Percentiles rank a stretch among this genome's conserved stretches.
phyloP scores from a whole-genome alignment of 345 rosid genomes.

The Sonneratia caseolaris region DNA sequence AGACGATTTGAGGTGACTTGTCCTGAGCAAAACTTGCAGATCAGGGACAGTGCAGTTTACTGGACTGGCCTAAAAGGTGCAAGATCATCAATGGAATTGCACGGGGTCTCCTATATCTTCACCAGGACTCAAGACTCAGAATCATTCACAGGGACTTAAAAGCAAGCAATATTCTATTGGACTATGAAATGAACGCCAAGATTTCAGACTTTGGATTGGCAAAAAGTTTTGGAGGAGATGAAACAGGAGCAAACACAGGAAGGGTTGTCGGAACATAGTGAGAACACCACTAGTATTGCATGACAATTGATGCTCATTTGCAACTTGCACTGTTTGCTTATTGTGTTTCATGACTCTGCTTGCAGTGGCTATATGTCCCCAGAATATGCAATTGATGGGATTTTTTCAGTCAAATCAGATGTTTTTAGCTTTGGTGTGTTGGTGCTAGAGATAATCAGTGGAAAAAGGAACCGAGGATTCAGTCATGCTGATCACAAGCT shows the following conservation, averaged over 20 bases:
- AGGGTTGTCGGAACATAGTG: conserved; percentile 25
- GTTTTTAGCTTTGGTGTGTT: conserved; percentile 28
- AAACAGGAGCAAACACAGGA: conserved; percentile 11
- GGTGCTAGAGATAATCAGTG: conserved; percentile 22
- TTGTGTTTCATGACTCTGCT: too few relatives aligned
- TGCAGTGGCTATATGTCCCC: conserved; percentile 26
- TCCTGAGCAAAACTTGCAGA: not conserved
- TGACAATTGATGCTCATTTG: not conserved
- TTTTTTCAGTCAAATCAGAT: conserved; percentile 23
- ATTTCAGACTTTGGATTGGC: conserved; percentile 26
- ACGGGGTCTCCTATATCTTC: conserved; percentile 18
- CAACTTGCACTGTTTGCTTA: not conserved
- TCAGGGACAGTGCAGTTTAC: not conserved
- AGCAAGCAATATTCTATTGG: conserved; percentile 23
- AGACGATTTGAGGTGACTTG: not conserved
- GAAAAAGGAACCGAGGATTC: conserved; percentile 8
- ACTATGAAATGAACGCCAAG: conserved; percentile 20
- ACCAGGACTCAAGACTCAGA: conserved; percentile 22
- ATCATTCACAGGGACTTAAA: conserved; percentile 23
- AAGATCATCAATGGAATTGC: conserved; percentile 3
- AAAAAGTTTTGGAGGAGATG: conserved; percentile 15
- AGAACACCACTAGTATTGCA: not conserved
- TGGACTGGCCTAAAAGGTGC: not conserved
- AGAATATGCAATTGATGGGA: conserved; percentile 15
- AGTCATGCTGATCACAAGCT: not conserved